Evolutionary conservation across 23 red algal genomes (phyloP).

Genomic region (Gracilaria vermiculophylla): DNA sequence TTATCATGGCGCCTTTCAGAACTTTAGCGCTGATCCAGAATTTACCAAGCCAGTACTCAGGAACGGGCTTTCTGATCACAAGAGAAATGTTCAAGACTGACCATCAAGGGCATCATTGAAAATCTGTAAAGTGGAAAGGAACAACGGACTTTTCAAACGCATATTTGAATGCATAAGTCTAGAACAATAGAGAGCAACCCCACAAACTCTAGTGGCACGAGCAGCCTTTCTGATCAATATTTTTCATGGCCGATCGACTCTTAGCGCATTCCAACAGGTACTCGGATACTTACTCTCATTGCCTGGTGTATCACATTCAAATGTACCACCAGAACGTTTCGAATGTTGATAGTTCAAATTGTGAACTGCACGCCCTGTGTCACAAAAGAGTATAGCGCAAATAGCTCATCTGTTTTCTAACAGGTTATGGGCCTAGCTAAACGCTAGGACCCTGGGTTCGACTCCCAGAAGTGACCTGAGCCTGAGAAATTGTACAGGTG

Average conservation of each 20-base stretch:
- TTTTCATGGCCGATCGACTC: not conserved
- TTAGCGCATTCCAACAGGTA: constrained; percentile 1
- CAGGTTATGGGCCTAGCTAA: too few species aligned
- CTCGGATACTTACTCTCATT: not conserved
- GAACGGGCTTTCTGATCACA: not conserved
- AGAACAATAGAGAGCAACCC: not conserved
- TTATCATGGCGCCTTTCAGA: not conserved
- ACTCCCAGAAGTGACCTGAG: too few species aligned
- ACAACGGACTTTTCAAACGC: constrained; percentile 14
- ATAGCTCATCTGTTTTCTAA: too few species aligned
- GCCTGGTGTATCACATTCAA: not conserved
- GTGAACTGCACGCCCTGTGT: too few species aligned
- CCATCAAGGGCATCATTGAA: constrained; percentile 6
- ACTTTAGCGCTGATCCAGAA: constrained; percentile 3
- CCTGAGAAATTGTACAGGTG: too few species aligned
- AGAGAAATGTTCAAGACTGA: not conserved
- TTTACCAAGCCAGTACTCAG: not conserved
- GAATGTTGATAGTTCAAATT: too few species aligned
- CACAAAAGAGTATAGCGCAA: too few species aligned
- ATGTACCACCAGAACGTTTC: not conserved
- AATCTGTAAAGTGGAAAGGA: constrained; percentile 7
- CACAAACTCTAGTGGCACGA: not conserved
- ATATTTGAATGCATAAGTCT: not conserved
- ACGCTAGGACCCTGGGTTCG: too few species aligned
- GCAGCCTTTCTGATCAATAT: constrained; percentile 20